phyloP scores from a whole-genome alignment of 768 basidiomycete genomes.

The Kwoniella heveanensis region DNA sequence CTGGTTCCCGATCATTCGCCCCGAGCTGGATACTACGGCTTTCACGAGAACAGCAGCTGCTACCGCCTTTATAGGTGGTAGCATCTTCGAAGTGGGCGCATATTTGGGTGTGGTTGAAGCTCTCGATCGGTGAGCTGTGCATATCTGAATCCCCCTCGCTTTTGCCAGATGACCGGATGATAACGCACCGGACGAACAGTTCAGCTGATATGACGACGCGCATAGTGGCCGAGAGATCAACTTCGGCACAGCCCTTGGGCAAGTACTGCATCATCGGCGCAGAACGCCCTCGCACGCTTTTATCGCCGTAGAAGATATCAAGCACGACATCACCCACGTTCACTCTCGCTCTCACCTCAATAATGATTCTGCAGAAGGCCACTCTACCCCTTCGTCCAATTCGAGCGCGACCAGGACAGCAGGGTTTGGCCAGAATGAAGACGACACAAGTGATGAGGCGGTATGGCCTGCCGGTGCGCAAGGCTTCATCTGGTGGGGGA shows the following conservation, averaged over 20 bases:
- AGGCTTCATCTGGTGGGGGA: conserved; percentile 49
- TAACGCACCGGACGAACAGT: too few species aligned
- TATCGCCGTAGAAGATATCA: conserved; percentile 1
- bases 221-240: conserved; percentile 35
- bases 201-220: too few species aligned
- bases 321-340: conserved; percentile 1
- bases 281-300: neutral
- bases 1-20: conserved; percentile 60
- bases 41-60: conserved; percentile 58
- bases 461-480: conserved; percentile 7
- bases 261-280: conserved; percentile 31
- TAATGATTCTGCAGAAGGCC: neutral
- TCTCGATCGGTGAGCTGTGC: conserved; percentile 34
- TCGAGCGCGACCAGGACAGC: neutral
- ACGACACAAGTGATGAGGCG: neutral
- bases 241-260: conserved; percentile 35
- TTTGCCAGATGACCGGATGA: too few species aligned
- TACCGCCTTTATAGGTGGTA: conserved; percentile 64
- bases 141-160: neutral
- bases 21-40: conserved; percentile 48
- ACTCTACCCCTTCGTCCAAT: neutral
- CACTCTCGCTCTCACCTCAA: neutral
- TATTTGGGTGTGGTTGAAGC: conserved; percentile 64
- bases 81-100: conserved; percentile 65
- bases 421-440: neutral